Conservation (phyloP, 306 rosid species). For the Pyrus betulifolia region DNA sequence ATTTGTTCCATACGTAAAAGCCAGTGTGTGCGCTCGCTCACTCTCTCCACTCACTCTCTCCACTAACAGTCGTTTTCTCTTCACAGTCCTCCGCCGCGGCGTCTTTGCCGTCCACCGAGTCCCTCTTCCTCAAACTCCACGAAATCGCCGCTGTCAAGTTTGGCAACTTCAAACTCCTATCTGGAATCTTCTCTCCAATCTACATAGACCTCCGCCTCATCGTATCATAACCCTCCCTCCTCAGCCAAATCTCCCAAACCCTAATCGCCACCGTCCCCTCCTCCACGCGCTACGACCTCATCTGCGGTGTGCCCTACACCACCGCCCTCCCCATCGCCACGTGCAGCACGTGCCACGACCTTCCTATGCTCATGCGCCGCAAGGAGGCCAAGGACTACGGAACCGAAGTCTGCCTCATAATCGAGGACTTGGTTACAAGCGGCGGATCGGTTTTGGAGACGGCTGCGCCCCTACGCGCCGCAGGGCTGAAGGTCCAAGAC, state of each 20-base stretch:
- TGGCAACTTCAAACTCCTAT: conserved; percentile 84
- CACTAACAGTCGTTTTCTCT: background rate
- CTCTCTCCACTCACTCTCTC: background rate
- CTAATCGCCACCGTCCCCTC: conserved; percentile 53
- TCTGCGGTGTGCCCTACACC: conserved; percentile 89
- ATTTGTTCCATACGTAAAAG: background rate
- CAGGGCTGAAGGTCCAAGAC: conserved; percentile 62
- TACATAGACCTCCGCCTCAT: conserved; percentile 88
- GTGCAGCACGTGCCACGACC: conserved; percentile 30
- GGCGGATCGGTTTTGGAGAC: conserved; percentile 82
- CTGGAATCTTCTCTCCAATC: conserved; percentile 85
- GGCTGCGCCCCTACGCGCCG: conserved; percentile 62
- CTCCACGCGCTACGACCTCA: conserved; percentile 47
- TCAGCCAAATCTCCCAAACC: conserved; percentile 65
- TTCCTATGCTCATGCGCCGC: conserved; percentile 91
- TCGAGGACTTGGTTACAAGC: conserved; percentile 86
- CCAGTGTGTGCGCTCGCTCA: no score
- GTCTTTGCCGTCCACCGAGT: conserved; percentile 43
- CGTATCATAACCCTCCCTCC: conserved; percentile 76
- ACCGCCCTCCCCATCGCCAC: conserved; percentile 78
- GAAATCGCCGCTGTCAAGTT: conserved; percentile 90
- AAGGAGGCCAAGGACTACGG: conserved; percentile 93
- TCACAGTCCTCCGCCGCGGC: background rate
- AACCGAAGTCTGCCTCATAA: conserved; percentile 59
- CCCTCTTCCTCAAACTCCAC: conserved; percentile 66